Base-by-base conservation (phyloP, 1,284 basidiomycete genomes). In the Wolfiporia cocos region DNA sequence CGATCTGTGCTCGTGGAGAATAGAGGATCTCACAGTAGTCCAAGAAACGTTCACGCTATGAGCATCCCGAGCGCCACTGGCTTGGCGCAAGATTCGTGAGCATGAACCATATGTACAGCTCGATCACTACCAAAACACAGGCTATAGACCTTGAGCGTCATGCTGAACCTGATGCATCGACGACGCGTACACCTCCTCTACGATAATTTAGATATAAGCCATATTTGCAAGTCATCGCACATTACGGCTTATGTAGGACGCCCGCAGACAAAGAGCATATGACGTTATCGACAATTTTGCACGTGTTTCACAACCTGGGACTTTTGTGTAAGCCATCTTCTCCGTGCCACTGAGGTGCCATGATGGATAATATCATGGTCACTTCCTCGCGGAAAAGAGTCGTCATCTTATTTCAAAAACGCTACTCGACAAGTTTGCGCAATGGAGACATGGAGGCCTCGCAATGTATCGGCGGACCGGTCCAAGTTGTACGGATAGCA, bases 381-480 rank as follows among this genome's bases (percentile, higher is more conserved):
- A 22, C 11, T 12, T 7, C 17, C 26, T 28, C 7, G 34, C 59
- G 58, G 12, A 56, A 52, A 19, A 57, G 59, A 41, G 50, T 47
- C n/a, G n/a, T n/a, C n/a, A n/a, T 12, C 57, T 59, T 45, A 48
- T 61, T 23, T 44, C 59, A 10, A 52, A 54, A n/a, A 48, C 44
- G 26, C 50, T 61, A n/a, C 59, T 57, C 19, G 57, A 61, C 39
- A 42, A 47, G 21, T 52, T 61, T 6, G 55, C 59, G 0, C 50
- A 46, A 23, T 61, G 59, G 59, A 47, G 59, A 9, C 44, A 49
- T 11, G 46, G 49, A 17, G 59, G 46, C 15, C 48, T 47, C 18
- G 52, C 49, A 35, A 56, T 57, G 52, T 57, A 59, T 34, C 41
- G 48, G 48, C 58, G 57, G 58, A 52, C 45, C 54, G 49, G 10